These are phyloP conservation scores for Blumeriella jaapii DNA, from an alignment of 2,329 filamentous ascomycete genomes.

Conservation along the genomic window DNA sequence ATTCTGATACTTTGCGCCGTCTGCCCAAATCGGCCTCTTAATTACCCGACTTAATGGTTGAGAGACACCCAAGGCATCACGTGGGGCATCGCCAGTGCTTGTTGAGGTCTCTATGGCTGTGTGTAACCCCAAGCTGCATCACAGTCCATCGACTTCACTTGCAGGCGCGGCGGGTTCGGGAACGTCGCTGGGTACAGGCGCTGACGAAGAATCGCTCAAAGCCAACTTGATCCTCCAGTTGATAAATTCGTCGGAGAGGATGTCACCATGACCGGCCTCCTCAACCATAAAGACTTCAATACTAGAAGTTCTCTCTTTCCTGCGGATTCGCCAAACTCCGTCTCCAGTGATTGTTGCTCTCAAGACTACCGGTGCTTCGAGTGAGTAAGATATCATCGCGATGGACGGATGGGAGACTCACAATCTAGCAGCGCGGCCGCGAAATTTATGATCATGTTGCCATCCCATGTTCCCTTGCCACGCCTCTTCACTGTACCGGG, in stretches of 20 bases:
- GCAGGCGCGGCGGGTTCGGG: background rate
- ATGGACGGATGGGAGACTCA: conserved; percentile 32
- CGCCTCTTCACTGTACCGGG: conserved; percentile 61
- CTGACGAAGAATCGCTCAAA: conserved; percentile 3
- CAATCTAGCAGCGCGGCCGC: conserved; percentile 66
- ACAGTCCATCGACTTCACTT: background rate
- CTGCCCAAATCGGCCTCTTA: no score
- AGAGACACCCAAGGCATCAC: no score
- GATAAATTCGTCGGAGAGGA: conserved; percentile 67
- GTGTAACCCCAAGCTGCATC: no score
- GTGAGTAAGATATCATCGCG: conserved; percentile 4
- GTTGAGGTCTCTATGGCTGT: no score
- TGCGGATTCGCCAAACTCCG: conserved; percentile 68
- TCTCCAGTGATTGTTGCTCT: conserved; percentile 50
- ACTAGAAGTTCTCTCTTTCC: conserved; percentile 45
- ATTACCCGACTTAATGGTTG: no score
- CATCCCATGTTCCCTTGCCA: conserved; percentile 67
- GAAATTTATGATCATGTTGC: conserved; percentile 89
- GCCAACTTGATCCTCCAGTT: conserved; percentile 45
- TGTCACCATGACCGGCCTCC: conserved; percentile 62
- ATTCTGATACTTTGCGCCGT: no score
- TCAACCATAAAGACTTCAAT: conserved; percentile 68
- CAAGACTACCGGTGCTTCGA: conserved; percentile 41
- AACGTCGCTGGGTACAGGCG: no score
- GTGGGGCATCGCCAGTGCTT: no score